Percentiles rank a stretch among this genome's conserved stretches.
phyloP scores from a whole-genome alignment of 495 filamentous ascomycete species.

The Penicillium manginii region DNA sequence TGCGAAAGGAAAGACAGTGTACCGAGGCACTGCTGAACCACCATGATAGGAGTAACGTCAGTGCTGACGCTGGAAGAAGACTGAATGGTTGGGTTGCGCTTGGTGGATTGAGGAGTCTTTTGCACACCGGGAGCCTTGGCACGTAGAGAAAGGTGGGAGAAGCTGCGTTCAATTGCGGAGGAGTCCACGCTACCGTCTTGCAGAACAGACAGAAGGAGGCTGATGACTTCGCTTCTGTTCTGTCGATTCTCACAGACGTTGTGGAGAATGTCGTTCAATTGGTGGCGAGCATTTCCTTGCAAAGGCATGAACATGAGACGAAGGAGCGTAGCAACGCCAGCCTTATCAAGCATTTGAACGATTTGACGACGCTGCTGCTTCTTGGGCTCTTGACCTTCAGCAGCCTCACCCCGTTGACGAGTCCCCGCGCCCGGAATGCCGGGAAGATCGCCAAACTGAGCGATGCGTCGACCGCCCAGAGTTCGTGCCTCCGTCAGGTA shows the following conservation, averaged over 20 bases:
- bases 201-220: conserved; percentile 88
- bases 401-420: conserved; percentile 48
- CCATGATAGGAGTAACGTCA: conserved; percentile 89
- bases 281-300: conserved; percentile 76
- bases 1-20: conserved; percentile 78
- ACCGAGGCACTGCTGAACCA: conserved; percentile 91
- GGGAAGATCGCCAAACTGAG: conserved; percentile 60
- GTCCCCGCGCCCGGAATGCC: conserved; percentile 38
- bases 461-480: conserved; percentile 61
- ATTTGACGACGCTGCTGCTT: conserved; percentile 79
- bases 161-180: conserved; percentile 91
- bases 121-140: conserved; percentile 76
- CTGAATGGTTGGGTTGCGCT: conserved; percentile 67
- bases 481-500: conserved; percentile 85
- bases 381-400: conserved; percentile 52
- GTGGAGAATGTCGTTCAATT: conserved; percentile 81
- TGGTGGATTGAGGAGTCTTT: conserved; percentile 80
- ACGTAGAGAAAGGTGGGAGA: conserved; percentile 85
- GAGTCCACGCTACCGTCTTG: conserved; percentile 95
- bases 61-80: conserved; percentile 57
- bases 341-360: conserved; percentile 95
- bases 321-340: conserved; percentile 89
- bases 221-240: conserved; percentile 93
- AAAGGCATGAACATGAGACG: conserved; percentile 97
- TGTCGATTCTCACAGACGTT: conserved; percentile 93